Conservation (phyloP, 768 basidiomycete species). For the Xerocomus brunneocitrinus region DNA sequence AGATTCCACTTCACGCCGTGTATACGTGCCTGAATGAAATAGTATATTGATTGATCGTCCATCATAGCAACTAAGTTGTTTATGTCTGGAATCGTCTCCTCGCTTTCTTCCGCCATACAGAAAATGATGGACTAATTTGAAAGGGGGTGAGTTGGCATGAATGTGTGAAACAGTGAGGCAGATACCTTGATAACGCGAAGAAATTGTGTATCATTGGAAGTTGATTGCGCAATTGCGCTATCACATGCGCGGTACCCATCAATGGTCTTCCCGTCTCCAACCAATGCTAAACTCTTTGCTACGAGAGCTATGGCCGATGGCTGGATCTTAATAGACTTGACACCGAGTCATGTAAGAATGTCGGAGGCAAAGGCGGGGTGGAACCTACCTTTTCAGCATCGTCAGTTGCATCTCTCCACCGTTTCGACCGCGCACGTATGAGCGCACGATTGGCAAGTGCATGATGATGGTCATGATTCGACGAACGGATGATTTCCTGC, state of each 20-base stretch:
- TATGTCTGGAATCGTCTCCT: conserved; percentile 1
- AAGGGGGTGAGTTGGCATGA: neutral
- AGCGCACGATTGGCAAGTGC: conserved; percentile 4
- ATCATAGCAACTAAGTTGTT: neutral
- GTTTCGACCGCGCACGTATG: neutral
- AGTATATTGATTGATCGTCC: neutral
- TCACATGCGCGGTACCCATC: conserved; percentile 1
- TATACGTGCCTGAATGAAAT: conserved; percentile 3
- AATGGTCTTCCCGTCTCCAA: neutral
- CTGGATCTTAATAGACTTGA: conserved; percentile 6
- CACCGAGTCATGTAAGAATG: neutral
- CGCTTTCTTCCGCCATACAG: neutral
- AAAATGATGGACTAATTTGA: neutral
- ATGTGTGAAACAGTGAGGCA: neutral
- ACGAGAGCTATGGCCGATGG: conserved; percentile 4
- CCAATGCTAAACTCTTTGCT: conserved; percentile 4
- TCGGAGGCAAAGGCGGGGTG: neutral
- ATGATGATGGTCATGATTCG: conserved; percentile 1
- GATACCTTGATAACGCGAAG: conserved; percentile 7
- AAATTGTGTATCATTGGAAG: neutral
- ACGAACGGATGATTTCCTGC: neutral
- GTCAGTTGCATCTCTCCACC: neutral
- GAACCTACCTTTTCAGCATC: conserved; percentile 3
- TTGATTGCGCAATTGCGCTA: neutral
- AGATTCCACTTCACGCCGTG: neutral